Conservation (phyloP, 2,329 filamentous ascomycete species). For the Zalaria sp. region DNA sequence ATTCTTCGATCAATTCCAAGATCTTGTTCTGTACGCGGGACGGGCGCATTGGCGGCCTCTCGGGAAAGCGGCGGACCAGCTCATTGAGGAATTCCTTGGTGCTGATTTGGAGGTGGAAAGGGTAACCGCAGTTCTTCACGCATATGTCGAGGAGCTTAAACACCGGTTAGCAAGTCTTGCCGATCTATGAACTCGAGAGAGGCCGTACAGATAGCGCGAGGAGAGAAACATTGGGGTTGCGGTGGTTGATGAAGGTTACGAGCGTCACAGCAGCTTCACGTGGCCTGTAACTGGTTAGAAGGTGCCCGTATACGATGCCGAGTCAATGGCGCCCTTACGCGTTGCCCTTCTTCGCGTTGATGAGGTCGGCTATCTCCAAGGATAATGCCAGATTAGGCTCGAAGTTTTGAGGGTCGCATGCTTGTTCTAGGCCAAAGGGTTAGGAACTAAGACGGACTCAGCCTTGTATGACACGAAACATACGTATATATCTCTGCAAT, state of each 20-base stretch:
- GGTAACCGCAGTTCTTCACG: constrained; percentile 99
- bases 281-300: constrained; percentile 38
- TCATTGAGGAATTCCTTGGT: constrained; percentile 99
- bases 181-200: constrained; percentile 3
- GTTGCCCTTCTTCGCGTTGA: constrained; percentile 95
- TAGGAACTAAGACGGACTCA: neutral
- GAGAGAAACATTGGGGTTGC: constrained; percentile 88
- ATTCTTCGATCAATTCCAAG: constrained; percentile 93
- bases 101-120: constrained; percentile 95
- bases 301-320: neutral
- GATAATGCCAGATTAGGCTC: constrained; percentile 94
- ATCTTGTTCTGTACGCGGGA: constrained; percentile 85
- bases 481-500: constrained; percentile 83
- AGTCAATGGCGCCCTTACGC: constrained; percentile 35
- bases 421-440: constrained; percentile 47
- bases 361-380: constrained; percentile 88
- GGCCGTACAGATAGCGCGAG: constrained; percentile 57
- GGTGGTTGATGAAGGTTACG: constrained; percentile 88
- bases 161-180: neutral
- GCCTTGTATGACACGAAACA: constrained; percentile 12
- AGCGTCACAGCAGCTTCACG: constrained; percentile 90
- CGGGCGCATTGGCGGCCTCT: constrained; percentile 74
- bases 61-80: constrained; percentile 87
- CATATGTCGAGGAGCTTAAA: constrained; percentile 80
- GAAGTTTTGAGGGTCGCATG: constrained; percentile 93